Evolutionary conservation across 257 asterid genomes (phyloP), one percentile per base, ranked within the genome.

Genomic region (Solanum bulbocastanum): DNA sequence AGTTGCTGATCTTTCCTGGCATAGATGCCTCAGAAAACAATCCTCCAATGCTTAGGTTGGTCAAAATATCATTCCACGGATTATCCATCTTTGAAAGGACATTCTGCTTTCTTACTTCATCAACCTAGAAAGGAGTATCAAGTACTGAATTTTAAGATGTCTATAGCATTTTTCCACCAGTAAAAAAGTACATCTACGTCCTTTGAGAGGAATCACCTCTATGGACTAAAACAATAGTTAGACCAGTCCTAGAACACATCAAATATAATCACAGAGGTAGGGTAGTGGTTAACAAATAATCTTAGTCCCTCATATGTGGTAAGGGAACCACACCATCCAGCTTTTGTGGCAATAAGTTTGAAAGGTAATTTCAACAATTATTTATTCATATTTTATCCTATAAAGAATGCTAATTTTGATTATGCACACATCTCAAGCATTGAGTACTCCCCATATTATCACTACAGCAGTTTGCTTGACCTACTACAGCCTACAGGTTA

Each of bases 21-120:
- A 94, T 79, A 32, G 98, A 95, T 92, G 92, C 93, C 91, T 94
- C 98, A 86, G 97, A 93, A 44, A 95, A 94, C 89, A 95, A 90
- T 86, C 96, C 98, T 86, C 99, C 98, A 87, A 94, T 94, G 94
- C 98, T 95, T 93, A 96, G 92, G 90, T 90, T 90, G 82, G 98
- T 96, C 90, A 93, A 90, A 92, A 84, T 88, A 89, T 95, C 98
- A 93, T 93, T 95, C 99, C 98, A 96, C 62, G 92, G 92, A 58
- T 87, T 65, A n/a, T 69, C 82, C 33, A 92, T 73, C 35, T 35
- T 88, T 78, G 84, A 87, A 44, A 90, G 91, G 66, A 82, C 90
- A 86, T 71, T 86, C 36, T 93, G 90, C 79, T 75, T 87, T 65
- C 82, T 86, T 87, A 82, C 76, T 90, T 90, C 92, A 89, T 90